These are phyloP conservation scores for Hanseniaspora guilliermondii DNA, from an alignment of 805 yeast genomes.

Conservation along the genomic window DNA sequence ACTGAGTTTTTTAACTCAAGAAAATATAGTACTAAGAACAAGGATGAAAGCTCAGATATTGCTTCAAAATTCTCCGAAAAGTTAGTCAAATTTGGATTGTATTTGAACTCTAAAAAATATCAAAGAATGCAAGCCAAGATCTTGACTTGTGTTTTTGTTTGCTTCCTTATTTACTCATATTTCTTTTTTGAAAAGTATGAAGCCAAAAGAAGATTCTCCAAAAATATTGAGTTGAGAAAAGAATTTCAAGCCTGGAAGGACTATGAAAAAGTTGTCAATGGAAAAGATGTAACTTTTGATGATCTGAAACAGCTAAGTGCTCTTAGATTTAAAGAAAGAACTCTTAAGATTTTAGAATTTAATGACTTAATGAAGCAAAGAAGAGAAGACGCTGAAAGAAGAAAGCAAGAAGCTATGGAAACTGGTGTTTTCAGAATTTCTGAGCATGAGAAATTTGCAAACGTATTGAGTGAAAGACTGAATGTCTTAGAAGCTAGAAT, in stretches of 20 bases:
- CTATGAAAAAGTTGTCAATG: conserved; percentile 1
- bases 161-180: neutral
- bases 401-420: neutral
- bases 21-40: neutral
- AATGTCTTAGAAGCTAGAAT: conserved; percentile 51
- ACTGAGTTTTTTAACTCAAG: neutral
- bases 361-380: neutral
- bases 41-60: neutral
- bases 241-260: conserved; percentile 10
- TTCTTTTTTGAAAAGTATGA: neutral
- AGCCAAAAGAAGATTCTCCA: neutral
- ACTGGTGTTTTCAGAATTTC: neutral
- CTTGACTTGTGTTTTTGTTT: neutral
- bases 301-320: neutral
- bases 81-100: neutral
- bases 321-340: neutral
- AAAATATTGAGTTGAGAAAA: neutral
- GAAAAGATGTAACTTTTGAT: neutral
- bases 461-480: conserved; percentile 47
- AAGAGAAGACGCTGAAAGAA: neutral
- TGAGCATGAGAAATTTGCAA: conserved; percentile 15
- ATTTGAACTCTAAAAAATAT: conserved; percentile 2
- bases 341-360: neutral
- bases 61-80: neutral
- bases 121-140: conserved; percentile 1